Conservation (phyloP, 192 early-diverging fungal species). For the Coemansia sp. region DNA sequence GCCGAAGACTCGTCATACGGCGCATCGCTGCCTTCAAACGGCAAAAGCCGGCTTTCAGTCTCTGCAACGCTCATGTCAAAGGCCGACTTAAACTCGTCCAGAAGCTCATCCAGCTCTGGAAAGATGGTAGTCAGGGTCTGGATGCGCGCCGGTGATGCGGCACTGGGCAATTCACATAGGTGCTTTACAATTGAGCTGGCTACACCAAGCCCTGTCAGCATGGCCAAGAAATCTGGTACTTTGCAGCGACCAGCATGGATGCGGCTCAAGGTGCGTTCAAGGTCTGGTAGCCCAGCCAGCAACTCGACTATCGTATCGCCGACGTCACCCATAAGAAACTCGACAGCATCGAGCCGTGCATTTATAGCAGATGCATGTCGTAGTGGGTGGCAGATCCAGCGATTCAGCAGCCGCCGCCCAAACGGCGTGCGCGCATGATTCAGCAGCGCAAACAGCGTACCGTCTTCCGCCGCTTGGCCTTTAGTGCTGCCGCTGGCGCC, state of each 20-base stretch:
- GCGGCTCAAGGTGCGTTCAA: slow-evolving; percentile 88
- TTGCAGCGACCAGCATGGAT: slow-evolving; percentile 85
- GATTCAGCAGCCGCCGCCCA: slow-evolving; percentile 75
- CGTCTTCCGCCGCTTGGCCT: slow-evolving; percentile 31
- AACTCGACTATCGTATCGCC: slow-evolving; percentile 52
- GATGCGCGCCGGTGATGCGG: slow-evolving; percentile 19
- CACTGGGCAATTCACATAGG: slow-evolving; percentile 11
- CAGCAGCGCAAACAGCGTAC: slow-evolving; percentile 83
- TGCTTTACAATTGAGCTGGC: slow-evolving; percentile 23
- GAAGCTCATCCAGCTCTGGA: slow-evolving; percentile 59
- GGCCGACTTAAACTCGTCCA: slow-evolving; percentile 72
- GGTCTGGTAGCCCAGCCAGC: slow-evolving; percentile 68
- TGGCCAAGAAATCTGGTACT: slow-evolving; percentile 78
- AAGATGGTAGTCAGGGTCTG: slow-evolving; percentile 47
- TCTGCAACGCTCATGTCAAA: slow-evolving; percentile 71
- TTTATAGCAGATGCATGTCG: slow-evolving; percentile 68
- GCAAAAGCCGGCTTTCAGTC: slow-evolving; percentile 63
- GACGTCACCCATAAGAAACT: slow-evolving; percentile 69
- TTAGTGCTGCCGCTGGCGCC: slow-evolving; percentile 33
- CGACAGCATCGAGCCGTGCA: slow-evolving; percentile 83
- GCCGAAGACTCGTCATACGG: slow-evolving; percentile 73
- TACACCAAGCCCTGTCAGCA: slow-evolving; percentile 62
- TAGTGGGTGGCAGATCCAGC: slow-evolving; percentile 91
- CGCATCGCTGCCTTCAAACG: slow-evolving; percentile 69
- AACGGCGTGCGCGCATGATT: slow-evolving; percentile 86